Percentiles rank a stretch among this genome's conserved stretches.
These are phyloP conservation scores for Gamarada debralockiae DNA, from an alignment of 495 filamentous ascomycete genomes.

Conservation along the genomic window DNA sequence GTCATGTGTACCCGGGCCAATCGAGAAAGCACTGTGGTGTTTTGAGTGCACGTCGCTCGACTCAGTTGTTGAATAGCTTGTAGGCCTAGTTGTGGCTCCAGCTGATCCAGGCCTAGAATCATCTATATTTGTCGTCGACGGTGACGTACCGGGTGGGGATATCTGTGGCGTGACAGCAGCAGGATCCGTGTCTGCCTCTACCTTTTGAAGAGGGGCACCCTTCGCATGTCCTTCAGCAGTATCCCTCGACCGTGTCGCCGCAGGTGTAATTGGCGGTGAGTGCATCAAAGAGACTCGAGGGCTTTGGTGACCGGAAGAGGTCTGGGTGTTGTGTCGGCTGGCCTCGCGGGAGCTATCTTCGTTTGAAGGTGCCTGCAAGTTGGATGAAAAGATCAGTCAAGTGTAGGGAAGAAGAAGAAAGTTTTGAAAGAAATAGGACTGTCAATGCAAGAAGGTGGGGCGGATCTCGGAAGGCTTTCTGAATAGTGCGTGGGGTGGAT, in stretches of 20 bases:
- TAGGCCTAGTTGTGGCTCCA: slow-evolving; percentile 15
- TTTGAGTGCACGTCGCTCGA: slow-evolving; percentile 34
- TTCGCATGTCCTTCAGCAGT: slow-evolving; percentile 18
- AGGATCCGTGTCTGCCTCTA: slow-evolving; percentile 35
- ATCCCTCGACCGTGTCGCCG: slow-evolving; percentile 62
- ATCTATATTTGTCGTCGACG: slow-evolving; percentile 24
- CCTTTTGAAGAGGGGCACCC: slow-evolving; percentile 27
- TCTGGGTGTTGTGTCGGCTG: slow-evolving; percentile 24
- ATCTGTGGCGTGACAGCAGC: slow-evolving; percentile 63
- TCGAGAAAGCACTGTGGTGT: slow-evolving; percentile 65
- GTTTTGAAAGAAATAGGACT: slow-evolving; percentile 11
- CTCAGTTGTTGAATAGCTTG: slow-evolving; percentile 12
- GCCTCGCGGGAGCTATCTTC: slow-evolving; percentile 29
- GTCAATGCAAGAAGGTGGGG: slow-evolving; percentile 17
- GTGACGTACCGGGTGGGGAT: slow-evolving; percentile 44
- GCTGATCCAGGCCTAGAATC: slow-evolving; percentile 21
- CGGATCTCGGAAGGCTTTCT: slow-evolving; percentile 4
- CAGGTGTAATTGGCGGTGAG: slow-evolving; percentile 86
- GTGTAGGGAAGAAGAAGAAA: neutral
- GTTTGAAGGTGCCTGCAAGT: slow-evolving; percentile 16
- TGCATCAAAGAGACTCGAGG: slow-evolving; percentile 57
- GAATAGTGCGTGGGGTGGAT: slow-evolving; percentile 16
- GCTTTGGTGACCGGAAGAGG: slow-evolving; percentile 22
- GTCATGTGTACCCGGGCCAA: slow-evolving; percentile 54
- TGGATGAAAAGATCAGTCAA: slow-evolving; percentile 9